phyloP scores from a whole-genome alignment of 345 rosid genomes.

The Psidium guajava region DNA sequence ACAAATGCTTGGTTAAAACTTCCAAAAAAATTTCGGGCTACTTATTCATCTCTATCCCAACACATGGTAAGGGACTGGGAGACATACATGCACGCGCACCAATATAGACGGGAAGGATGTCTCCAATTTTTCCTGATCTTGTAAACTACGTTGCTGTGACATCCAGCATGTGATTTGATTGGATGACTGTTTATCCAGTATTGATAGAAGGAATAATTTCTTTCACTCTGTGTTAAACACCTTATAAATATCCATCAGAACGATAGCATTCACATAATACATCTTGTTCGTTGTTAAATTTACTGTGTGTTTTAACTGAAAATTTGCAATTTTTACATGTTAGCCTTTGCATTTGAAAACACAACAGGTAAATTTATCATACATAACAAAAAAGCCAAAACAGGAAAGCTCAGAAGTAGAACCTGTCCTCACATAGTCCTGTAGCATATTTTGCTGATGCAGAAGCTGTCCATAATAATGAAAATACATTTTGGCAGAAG shows the following conservation, averaged over 20 bases:
- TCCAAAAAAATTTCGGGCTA: not conserved
- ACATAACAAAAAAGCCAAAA: not conserved
- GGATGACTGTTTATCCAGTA: not conserved
- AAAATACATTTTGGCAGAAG: conserved; percentile 97
- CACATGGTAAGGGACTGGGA: not conserved
- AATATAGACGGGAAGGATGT: not conserved
- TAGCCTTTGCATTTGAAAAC: not conserved
- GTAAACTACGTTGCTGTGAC: not conserved
- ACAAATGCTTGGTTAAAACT: not conserved
- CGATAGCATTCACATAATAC: not conserved
- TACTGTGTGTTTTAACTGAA: not conserved
- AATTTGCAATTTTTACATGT: not conserved
- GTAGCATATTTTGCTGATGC: conserved; percentile 98
- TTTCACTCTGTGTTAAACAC: not conserved
- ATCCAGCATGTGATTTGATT: not conserved
- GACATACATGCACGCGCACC: not conserved
- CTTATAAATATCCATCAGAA: not conserved
- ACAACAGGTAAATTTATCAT: not conserved
- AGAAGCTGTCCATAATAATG: conserved; percentile 95
- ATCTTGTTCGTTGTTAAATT: not conserved
- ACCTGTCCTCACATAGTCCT: conserved; percentile 99
- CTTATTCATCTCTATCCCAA: not conserved
- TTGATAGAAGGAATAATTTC: not conserved
- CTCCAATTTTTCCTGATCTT: not conserved
- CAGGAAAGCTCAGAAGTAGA: conserved; percentile 1